Conservation (phyloP, 257 asterid species). For the Solanum chilense region DNA sequence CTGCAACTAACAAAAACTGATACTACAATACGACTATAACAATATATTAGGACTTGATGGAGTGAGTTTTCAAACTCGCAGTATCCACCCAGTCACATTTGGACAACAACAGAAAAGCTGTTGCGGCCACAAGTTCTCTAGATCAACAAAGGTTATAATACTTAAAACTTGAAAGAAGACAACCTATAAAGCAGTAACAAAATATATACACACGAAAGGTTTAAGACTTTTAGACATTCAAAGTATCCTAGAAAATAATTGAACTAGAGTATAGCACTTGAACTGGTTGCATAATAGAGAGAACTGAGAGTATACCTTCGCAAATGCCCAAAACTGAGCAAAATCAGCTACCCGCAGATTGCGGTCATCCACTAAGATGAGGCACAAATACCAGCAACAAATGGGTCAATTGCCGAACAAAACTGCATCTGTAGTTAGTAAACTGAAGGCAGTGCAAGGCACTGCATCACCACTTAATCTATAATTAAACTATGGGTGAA, state of each 20-base stretch:
- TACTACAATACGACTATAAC: neutral
- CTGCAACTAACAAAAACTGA: neutral
- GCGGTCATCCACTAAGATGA: conserved; percentile 99
- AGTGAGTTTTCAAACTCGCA: neutral
- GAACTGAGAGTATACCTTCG: conserved; percentile 91
- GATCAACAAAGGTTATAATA: neutral
- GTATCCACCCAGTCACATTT: neutral
- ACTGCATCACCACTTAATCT: conserved; percentile 80
- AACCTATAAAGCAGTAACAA: neutral
- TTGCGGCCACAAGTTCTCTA: neutral
- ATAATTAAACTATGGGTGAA: conserved; percentile 32
- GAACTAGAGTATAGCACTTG: conserved; percentile 23
- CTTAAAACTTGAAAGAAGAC: neutral
- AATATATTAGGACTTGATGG: neutral
- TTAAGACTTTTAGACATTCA: conserved; percentile 15
- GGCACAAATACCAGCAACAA: conserved; percentile 97
- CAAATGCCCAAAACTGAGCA: conserved; percentile 99
- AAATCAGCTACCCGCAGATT: conserved; percentile 99
- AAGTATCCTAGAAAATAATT: conserved; percentile 20
- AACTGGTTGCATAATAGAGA: conserved; percentile 42
- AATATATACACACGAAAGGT: conserved; percentile 12
- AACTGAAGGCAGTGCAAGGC: conserved; percentile 79
- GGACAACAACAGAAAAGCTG: neutral
- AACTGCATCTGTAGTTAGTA: conserved; percentile 94
- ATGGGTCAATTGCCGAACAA: conserved; percentile 88